Base-by-base conservation (phyloP, 495 filamentous ascomycete species). In the Jackrogersella minutella region DNA sequence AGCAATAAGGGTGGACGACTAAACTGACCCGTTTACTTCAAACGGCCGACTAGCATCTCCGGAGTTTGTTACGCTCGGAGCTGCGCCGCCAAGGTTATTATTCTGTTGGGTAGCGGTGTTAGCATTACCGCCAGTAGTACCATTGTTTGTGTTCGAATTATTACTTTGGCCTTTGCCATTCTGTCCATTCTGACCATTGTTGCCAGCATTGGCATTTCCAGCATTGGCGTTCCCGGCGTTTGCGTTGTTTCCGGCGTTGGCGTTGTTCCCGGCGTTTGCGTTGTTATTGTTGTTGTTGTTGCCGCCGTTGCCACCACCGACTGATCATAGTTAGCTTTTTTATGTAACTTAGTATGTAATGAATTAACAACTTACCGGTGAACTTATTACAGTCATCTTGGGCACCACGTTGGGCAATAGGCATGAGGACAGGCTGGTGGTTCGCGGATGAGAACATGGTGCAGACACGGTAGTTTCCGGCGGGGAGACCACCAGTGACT, bases 381-480 rank as follows among this genome's bases (percentile, higher is more conserved):
- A 91, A 92, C 71, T 87, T 86, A 44, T 80, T 81, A 75, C 90
- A 92, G 69, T 92, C 90, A 67, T 92, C 90, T 68, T 90, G 85
- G 28, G 87, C 77, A 70, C 89, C 89, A 74, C 89, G 86, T 76
- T 91, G 89, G 53, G 89, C 89, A 44, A 91, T 86, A 39, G 89
- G 89, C 89, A 92, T 92, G 30, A 90, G 72, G 10, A 91, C 90
- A 49, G 90, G 90, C 76, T 92, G 89, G 77, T 92, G 89, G 77
- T 91, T 92, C 58, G 82, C 80, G n/a, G 89, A 78, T 40, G 82
- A 78, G 31, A 83, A 81, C 84, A 92, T 86, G 62, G 89, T 90
- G 81, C 89, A 92, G 30, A 90, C 83, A 68, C 89, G 86, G 76
- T 90, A 92, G 78, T 84, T 83, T 3, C 89, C 90, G 37, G 79